Evolutionary conservation across 2,329 filamentous ascomycete species (phyloP), one percentile per base, ranked within the genome.

Genomic region (Penicillium sp.): DNA sequence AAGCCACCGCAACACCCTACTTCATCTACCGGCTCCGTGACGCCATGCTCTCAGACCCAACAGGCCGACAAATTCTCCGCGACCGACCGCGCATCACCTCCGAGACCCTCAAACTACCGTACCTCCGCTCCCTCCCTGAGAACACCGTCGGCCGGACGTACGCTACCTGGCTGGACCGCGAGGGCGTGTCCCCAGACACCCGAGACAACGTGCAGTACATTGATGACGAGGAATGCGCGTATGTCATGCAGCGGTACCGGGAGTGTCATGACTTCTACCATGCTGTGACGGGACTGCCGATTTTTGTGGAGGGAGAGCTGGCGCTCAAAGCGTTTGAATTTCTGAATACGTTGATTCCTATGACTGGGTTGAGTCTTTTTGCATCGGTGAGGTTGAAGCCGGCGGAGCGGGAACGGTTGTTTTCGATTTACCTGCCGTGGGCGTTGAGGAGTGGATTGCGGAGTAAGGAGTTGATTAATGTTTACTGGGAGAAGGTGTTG

Each of bases 211-310:
- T 98, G 35, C 82, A 87, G 45, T 97, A 95, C 73, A 89, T 98
- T 54, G 90, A 97, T 69, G 84, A 97, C 65, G 84, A 86, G 60
- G 93, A 98, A 72, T 95, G 90, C 67, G 93, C 93, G 31, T 98
- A 97, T 73, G 93, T 97, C 17, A 94, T 98, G 87, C 93, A 97
- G 75, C 82, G 93, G 46, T 98, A 98, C 70, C 83, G 93, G 54
- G 93, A 98, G 71, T 95, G 87, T 58, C 93, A 98, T 69, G 93
- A 98, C 68, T 96, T 98, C 71, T 96, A 94, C 73, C 93, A 98
- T 69, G 91, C 93, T 0, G 76, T 98, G 45, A 95, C 90, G 0
- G 91, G 91, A 0, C 72, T 98, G 41, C 93, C 93, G 0, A 81
- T 94, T 37, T 84, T 95, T 56, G 80, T 89, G n/a, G 93, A 98